Evolutionary conservation across 2,329 filamentous ascomycete genomes (phyloP).

Genomic region (Pseudocercospora vitis): DNA sequence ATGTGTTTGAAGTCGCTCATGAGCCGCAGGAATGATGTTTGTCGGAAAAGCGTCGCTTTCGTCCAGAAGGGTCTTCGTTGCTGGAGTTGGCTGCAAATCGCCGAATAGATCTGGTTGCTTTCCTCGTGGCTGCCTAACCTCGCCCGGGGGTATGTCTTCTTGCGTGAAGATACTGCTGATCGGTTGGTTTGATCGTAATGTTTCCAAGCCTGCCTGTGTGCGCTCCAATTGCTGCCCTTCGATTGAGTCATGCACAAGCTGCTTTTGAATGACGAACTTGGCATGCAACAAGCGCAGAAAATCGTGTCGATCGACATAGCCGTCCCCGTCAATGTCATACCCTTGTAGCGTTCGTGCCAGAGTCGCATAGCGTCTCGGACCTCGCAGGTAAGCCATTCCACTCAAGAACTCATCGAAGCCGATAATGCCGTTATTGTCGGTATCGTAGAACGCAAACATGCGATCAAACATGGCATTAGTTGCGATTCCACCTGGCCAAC

Average conservation of each 20-base stretch:
- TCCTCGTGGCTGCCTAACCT: conserved; percentile 27
- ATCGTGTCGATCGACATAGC: conserved; percentile 79
- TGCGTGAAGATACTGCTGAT: conserved; percentile 48
- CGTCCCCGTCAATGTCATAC: conserved; percentile 88
- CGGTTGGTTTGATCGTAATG: conserved; percentile 47
- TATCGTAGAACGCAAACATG: conserved; percentile 96
- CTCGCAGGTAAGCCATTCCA: conserved; percentile 68
- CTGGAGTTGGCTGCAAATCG: conserved; percentile 31
- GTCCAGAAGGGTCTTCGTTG: conserved; percentile 58
- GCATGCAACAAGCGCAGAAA: conserved; percentile 89
- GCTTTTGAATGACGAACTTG: conserved; percentile 86
- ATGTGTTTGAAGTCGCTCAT: conserved; percentile 24
- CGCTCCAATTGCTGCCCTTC: conserved; percentile 75
- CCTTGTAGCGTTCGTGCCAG: conserved; percentile 76
- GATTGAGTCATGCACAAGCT: conserved; percentile 80
- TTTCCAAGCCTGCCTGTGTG: conserved; percentile 48
- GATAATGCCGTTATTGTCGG: conserved; percentile 83
- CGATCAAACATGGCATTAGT: conserved; percentile 93
- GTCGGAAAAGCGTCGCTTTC: conserved; percentile 47
- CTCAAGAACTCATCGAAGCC: conserved; percentile 89
- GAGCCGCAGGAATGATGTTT: conserved; percentile 8
- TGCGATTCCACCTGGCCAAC: conserved; percentile 68
- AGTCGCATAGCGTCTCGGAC: conserved; percentile 62
- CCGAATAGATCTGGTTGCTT: conserved; percentile 39
- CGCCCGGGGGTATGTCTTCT: conserved; percentile 37